Evolutionary conservation across 1,284 basidiomycete species (phyloP), one percentile per base, ranked within the genome.

Genomic region (Ustilago hordei): DNA sequence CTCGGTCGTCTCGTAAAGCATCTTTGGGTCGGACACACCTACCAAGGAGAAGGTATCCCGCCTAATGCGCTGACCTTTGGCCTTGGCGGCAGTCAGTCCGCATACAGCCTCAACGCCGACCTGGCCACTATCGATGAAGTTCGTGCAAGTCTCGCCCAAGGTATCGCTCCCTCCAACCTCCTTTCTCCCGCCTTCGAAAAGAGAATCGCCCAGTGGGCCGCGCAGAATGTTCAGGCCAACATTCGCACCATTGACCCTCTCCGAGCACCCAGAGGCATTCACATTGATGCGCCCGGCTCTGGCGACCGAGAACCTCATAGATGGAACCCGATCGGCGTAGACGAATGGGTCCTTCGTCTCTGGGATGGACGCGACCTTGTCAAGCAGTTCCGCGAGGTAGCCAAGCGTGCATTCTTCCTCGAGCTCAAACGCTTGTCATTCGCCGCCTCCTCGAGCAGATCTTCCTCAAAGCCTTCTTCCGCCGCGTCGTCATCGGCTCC

Each of bases 11-110:
- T 78, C 48, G 74, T 80, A 55, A 66, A 74, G 60, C 67, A 80
- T 48, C 64, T 80, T 38, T 80, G 78, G 78, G 78, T 80, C 55
- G 78, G 78, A 3, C 75, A 77, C 55, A 73, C 75, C 15, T 77
- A 77, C 39, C 60, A 66, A 28, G 75, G 69, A 23, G 75, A 77
- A 31, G 67, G 63, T 28, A 62, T 77, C n/a, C 69, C 75, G 8
- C 67, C 66, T 36, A 77, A 72, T 34, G 69, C 75, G 7, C 66
- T 69, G 48, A 53, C 67, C 36, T 72, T 73, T 19, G 69, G 75
- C 1, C 69, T 78, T 3, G 74, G 67, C 3, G 78, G 70, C 17
- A 62, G 53, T 38, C 65, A 67, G 32, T 70, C 60, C 15, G 75
- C 69, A 50, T 77, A 77, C 63, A 72, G 60, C 45, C 75, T 77